A percentile compares a stretch with the other conserved stretches of the same genome.
These are phyloP conservation scores for Monilinia polystroma DNA, from an alignment of 2,329 filamentous ascomycete species.

Conservation along the genomic window DNA sequence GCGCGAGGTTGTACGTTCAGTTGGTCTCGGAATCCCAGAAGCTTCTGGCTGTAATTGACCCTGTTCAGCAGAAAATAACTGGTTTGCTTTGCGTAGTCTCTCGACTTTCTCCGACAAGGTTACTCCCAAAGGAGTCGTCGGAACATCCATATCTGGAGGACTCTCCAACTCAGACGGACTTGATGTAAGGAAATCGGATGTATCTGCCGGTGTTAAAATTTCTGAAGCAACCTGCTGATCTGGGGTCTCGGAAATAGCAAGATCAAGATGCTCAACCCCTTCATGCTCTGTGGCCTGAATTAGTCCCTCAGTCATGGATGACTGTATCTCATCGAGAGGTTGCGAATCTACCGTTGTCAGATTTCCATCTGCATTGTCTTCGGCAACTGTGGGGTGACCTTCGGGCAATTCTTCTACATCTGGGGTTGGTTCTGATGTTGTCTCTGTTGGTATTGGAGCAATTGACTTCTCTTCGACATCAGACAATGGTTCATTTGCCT, in stretches of 20 bases:
- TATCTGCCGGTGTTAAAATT: slow-evolving; percentile 24
- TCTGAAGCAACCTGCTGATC: slow-evolving; percentile 26
- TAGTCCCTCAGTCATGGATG: not conserved
- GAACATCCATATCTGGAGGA: slow-evolving; percentile 15
- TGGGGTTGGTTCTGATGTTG: slow-evolving; percentile 47
- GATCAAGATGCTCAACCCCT: slow-evolving; percentile 60
- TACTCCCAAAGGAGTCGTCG: slow-evolving; percentile 28
- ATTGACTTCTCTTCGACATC: slow-evolving; percentile 49
- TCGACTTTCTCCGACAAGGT: slow-evolving; percentile 38
- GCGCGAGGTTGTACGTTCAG: slow-evolving; percentile 34
- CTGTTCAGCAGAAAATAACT: slow-evolving; percentile 25
- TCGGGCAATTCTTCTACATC: slow-evolving; percentile 66
- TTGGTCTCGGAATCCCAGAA: slow-evolving; percentile 39
- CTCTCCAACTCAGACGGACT: slow-evolving; percentile 18
- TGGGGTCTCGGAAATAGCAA: slow-evolving; percentile 46
- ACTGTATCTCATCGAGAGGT: not conserved
- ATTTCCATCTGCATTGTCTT: slow-evolving; percentile 46
- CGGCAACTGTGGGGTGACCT: slow-evolving; percentile 63
- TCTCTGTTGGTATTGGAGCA: slow-evolving; percentile 29
- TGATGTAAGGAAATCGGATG: slow-evolving; percentile 19
- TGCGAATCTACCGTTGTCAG: not conserved
- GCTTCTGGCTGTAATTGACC: slow-evolving; percentile 28
- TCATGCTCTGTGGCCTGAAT: slow-evolving; percentile 42
- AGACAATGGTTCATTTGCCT: slow-evolving; percentile 57
- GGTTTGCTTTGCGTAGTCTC: slow-evolving; percentile 33